Base-by-base conservation (phyloP, 352 stramenopile species). In the Pythium sukuiense region DNA sequence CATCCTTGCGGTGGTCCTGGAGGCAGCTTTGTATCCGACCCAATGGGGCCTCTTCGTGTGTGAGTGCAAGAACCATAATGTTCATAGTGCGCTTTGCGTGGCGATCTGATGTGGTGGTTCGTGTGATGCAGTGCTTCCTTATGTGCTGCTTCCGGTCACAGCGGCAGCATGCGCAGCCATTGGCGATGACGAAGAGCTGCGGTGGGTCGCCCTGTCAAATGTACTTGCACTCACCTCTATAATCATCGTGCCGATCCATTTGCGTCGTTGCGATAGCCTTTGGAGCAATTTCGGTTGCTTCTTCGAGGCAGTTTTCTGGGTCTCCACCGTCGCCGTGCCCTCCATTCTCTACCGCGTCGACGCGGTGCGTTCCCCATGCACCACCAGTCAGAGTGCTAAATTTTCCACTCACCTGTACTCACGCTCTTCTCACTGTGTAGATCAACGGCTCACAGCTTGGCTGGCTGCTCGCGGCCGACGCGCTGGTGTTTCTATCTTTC, bases 271-370 rank as follows among this genome's bases (percentile, higher is more conserved):
- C 37, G 6, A 14, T 48, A 81, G 73, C 55, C 59, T 76, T 6
- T 90, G 76, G 75, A 84, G 67, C 29, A 85, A 81, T 65, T 89
- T 90, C 59, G 82, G 82, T 2, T 90, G 80, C 59, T 89, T 90
- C 63, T 88, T 90, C 55, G 82, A 90, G 46, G 76, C 80, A 27
- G 83, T 89, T 55, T 85, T 90, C 55, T 90, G 82, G 82, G 72
- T 88, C 8, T 79, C 72, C 43, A 73, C 80, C n/a, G 65, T 89
- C 45, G 82, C 82, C 2, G 81, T 90, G 13, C 82, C 82, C 0
- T 87, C 76, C 18, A 69, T 90, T 55, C 66, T 90, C 37, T 87
- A 89, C 64, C 80, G 80, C 58, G 80, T 88, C 27, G 76, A 86
- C 60, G 80, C 82, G 13, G 80, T 90, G 57, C 48, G 77, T 81